Evolutionary conservation across 768 basidiomycete genomes (phyloP).

Genomic region (Mycena vitilis): DNA sequence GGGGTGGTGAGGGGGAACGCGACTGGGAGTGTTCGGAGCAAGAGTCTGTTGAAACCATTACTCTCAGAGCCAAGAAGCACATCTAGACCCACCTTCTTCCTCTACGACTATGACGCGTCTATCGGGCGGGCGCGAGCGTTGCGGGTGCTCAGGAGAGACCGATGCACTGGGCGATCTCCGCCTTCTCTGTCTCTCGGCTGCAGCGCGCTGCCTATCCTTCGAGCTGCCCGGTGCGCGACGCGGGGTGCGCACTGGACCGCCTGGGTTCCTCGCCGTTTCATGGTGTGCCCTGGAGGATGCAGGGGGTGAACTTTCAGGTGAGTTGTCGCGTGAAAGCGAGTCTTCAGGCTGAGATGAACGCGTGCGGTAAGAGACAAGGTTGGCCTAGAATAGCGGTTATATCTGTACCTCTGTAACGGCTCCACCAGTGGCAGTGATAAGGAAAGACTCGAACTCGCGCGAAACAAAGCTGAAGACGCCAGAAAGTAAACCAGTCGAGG

Average conservation of each 20-base stretch:
- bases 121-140: slow-evolving; percentile 11
- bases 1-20: slow-evolving; percentile 47
- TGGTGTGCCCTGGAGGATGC: slow-evolving; percentile 12
- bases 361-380: slow-evolving; percentile 13
- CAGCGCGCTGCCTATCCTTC: slow-evolving; percentile 23
- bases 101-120: slow-evolving; percentile 37
- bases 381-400: background rate
- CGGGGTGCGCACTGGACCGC: slow-evolving; percentile 29
- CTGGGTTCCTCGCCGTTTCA: slow-evolving; percentile 4
- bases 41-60: slow-evolving; percentile 23
- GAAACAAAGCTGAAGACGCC: slow-evolving; percentile 78
- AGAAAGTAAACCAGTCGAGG: slow-evolving; percentile 60
- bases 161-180: slow-evolving; percentile 29
- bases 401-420: slow-evolving; percentile 39
- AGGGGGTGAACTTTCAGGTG: slow-evolving; percentile 15
- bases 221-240: slow-evolving; percentile 25
- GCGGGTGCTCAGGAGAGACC: slow-evolving; percentile 22
- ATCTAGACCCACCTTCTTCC: slow-evolving; percentile 23
- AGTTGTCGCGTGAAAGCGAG: slow-evolving; percentile 25
- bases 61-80: slow-evolving; percentile 16
- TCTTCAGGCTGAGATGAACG: slow-evolving; percentile 25
- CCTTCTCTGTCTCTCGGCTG: slow-evolving; percentile 18
- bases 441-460: slow-evolving; percentile 77
- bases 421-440: slow-evolving; percentile 71
- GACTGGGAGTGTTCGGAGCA: slow-evolving; percentile 24